These are phyloP conservation scores for Pelargonium cotyledonis DNA, from an alignment of 441 rosid species.

Conservation along the genomic window DNA sequence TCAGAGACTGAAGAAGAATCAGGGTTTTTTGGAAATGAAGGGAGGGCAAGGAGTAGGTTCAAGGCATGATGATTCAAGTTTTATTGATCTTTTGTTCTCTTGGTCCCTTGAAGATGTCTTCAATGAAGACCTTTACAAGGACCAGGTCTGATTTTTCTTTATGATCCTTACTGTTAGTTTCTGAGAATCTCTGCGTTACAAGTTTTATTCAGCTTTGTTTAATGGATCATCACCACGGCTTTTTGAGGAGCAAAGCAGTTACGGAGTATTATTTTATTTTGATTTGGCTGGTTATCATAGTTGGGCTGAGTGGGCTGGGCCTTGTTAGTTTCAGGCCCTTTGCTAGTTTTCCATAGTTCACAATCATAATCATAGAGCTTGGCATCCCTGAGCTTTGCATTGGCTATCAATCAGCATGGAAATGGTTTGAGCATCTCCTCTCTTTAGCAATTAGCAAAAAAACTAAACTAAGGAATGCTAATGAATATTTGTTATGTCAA, in stretches of 20 bases:
- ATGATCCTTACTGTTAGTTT: not conserved
- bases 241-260: not conserved
- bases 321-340: not conserved
- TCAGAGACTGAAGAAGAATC: not conserved
- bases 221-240: not conserved
- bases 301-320: not conserved
- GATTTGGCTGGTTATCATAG: not conserved
- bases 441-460: not conserved
- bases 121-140: slow-evolving; percentile 9
- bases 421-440: not conserved
- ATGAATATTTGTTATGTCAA: not conserved
- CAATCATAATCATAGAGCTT: not conserved
- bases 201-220: not conserved
- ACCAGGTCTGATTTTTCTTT: slow-evolving; percentile 10
- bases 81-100: slow-evolving; percentile 16
- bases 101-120: slow-evolving; percentile 19
- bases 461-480: not conserved
- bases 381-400: not conserved
- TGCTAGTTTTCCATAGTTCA: not conserved
- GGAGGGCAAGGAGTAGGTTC: not conserved
- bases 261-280: not conserved
- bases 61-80: not conserved
- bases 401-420: not conserved
- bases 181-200: not conserved
- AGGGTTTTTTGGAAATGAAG: not conserved